These are phyloP conservation scores for Elasticomyces elasticus DNA, from an alignment of 495 filamentous ascomycete genomes.

Conservation along the genomic window DNA sequence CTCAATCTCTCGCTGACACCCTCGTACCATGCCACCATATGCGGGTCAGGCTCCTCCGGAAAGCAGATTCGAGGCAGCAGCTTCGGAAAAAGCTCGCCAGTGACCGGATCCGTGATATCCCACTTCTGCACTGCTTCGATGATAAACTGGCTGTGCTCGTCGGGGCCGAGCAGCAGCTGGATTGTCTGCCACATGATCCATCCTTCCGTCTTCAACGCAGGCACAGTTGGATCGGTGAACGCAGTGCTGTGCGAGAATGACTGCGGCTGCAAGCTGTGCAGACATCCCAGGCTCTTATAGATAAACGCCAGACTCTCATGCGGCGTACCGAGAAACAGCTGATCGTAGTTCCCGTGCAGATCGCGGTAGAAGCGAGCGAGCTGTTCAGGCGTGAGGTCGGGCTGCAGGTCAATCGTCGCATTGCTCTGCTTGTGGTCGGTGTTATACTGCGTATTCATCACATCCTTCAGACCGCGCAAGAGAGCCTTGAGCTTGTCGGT, in stretches of 20 bases:
- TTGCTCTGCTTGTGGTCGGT: slow-evolving; percentile 28
- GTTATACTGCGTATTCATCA: slow-evolving; percentile 43
- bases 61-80: slow-evolving; percentile 67
- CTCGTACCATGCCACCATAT: slow-evolving; percentile 79
- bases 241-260: slow-evolving; percentile 48
- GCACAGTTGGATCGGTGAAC: slow-evolving; percentile 64
- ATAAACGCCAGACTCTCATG: slow-evolving; percentile 71
- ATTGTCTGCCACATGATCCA: slow-evolving; percentile 94
- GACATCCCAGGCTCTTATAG: slow-evolving; percentile 83
- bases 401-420: slow-evolving; percentile 47
- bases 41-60: slow-evolving; percentile 60
- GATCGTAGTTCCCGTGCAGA: slow-evolving; percentile 84
- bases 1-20: slow-evolving; percentile 48
- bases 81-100: slow-evolving; percentile 62
- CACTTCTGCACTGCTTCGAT: slow-evolving; percentile 71
- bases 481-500: slow-evolving; percentile 67
- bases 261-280: slow-evolving; percentile 46
- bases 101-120: slow-evolving; percentile 62
- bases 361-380: slow-evolving; percentile 79
- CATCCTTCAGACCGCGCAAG: slow-evolving; percentile 63
- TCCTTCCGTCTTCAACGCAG: slow-evolving; percentile 69
- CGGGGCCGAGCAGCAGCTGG: slow-evolving; percentile 76
- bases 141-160: slow-evolving; percentile 75
- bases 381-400: slow-evolving; percentile 66
- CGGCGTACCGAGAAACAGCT: slow-evolving; percentile 72